phyloP scores from a whole-genome alignment of 2,329 filamentous ascomycete species.

The Aspergillus fumigatus region DNA sequence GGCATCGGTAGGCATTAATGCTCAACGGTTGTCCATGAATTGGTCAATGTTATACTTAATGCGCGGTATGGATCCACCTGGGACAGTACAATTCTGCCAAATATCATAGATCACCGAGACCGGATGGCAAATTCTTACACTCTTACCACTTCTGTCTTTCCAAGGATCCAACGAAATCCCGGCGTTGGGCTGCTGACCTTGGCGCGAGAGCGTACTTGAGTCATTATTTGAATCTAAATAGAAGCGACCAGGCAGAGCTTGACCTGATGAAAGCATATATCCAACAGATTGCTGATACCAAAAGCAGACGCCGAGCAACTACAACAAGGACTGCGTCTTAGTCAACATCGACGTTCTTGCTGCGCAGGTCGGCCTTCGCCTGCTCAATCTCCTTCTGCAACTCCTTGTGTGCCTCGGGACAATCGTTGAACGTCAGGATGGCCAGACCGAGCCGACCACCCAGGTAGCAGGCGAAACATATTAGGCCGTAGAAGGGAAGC shows the following conservation, averaged over 20 bases:
- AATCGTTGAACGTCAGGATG: constrained; percentile 94
- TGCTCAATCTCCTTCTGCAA: constrained; percentile 73
- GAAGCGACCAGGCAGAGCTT: neutral
- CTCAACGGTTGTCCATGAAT: neutral
- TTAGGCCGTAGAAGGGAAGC: constrained; percentile 90
- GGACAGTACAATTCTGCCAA: neutral
- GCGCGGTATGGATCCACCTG: neutral
- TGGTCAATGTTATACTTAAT: neutral
- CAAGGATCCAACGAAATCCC: neutral
- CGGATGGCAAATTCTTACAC: neutral
- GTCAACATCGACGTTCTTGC: constrained; percentile 41
- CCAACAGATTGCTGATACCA: neutral
- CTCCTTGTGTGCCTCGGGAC: constrained; percentile 83
- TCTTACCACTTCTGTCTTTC: neutral
- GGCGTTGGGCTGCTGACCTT: neutral
- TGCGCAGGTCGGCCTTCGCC: constrained; percentile 40
- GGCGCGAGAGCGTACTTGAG: neutral
- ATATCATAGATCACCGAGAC: neutral
- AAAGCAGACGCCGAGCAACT: neutral
- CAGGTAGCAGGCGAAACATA: constrained; percentile 87
- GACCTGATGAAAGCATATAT: neutral
- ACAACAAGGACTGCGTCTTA: constrained; percentile 19
- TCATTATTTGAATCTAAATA: neutral
- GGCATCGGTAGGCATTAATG: neutral
- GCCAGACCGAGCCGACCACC: constrained; percentile 89